These are phyloP conservation scores for Sclerotinia borealis DNA, from an alignment of 2,329 filamentous ascomycete genomes.

Conservation along the genomic window DNA sequence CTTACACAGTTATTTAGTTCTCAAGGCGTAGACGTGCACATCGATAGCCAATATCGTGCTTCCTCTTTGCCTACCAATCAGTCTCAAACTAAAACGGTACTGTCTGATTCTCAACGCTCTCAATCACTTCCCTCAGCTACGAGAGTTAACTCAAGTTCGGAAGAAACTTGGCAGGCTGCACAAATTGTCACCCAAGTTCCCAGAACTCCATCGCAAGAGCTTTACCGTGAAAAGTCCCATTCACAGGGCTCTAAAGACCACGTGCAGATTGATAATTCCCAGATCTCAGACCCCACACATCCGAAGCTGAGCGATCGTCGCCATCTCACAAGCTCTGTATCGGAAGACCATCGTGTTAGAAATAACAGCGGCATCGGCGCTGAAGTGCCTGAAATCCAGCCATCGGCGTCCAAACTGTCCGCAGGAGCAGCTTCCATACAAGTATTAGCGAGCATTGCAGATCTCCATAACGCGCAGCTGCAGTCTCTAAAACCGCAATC, in stretches of 20 bases:
- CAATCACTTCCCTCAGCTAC: constrained; percentile 7
- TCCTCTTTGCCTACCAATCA: not conserved
- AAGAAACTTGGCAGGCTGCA: constrained; percentile 16
- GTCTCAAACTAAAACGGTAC: not conserved
- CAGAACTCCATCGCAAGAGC: not conserved
- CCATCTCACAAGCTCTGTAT: not conserved
- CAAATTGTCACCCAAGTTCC: constrained; percentile 12
- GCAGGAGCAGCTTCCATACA: not conserved
- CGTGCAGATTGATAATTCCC: not conserved
- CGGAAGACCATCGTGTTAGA: not conserved
- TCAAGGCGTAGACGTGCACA: not conserved
- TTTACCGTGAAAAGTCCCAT: not conserved
- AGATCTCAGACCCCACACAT: not conserved
- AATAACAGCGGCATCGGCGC: not conserved
- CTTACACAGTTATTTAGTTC: constrained; percentile 3
- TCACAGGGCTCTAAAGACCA: constrained; percentile 1
- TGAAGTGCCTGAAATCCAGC: not conserved
- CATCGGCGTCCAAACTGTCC: not conserved
- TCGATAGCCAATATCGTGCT: not conserved
- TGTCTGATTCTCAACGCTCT: constrained; percentile 3
- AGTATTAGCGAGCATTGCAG: not conserved
- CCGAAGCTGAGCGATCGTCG: too few relatives aligned
- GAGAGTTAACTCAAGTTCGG: constrained; percentile 9
- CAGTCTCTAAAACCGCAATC: not conserved
- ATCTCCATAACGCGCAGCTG: not conserved